Percentiles rank a stretch among this genome's conserved stretches.
Evolutionary conservation across 257 asterid species (phyloP).

Genomic region (Solanum tarijense): DNA sequence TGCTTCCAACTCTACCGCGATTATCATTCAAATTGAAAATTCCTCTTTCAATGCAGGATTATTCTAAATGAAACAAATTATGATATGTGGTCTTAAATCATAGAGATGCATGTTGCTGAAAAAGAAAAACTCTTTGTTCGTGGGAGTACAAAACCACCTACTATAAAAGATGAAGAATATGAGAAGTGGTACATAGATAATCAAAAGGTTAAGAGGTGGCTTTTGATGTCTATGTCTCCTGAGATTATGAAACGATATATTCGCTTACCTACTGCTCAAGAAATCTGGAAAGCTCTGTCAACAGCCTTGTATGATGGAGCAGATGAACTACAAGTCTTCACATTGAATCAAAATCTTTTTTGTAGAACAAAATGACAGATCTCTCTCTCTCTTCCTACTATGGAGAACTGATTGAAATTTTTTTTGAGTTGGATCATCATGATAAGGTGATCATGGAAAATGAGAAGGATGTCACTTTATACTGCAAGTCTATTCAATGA

Average conservation of each 20-base stretch:
- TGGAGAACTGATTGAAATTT: background rate
- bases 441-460: background rate
- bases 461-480: too few species aligned
- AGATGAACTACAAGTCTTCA: background rate
- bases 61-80: background rate
- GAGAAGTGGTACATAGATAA: background rate
- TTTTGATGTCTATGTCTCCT: too few species aligned
- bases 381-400: background rate
- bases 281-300: too few species aligned
- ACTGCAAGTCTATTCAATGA: too few species aligned
- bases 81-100: background rate
- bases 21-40: background rate
- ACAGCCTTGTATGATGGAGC: too few species aligned
- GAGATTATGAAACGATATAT: too few species aligned
- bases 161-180: background rate
- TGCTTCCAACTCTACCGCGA: background rate
- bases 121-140: background rate
- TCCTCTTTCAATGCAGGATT: background rate
- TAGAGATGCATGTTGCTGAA: background rate
- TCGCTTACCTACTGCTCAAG: too few species aligned
- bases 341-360: background rate
- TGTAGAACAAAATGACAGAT: background rate
- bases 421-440: background rate
- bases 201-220: too few species aligned
- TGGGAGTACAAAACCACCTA: background rate